Evolutionary conservation across 1,284 basidiomycete species (phyloP), one percentile per base, ranked within the genome.

Genomic region (Ustilago tritici): DNA sequence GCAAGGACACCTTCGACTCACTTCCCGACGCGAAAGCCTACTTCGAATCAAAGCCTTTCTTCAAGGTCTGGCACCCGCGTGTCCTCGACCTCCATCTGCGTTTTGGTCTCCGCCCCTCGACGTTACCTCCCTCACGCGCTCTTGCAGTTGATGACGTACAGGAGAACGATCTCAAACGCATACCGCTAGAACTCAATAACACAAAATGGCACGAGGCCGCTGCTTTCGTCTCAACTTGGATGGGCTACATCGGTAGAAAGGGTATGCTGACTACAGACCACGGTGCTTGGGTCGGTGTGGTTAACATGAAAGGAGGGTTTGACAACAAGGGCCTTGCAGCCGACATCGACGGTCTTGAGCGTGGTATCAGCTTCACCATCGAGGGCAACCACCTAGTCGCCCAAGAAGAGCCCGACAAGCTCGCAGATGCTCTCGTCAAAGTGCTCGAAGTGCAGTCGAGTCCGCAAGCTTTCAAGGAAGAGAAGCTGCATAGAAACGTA

Each of bases 61-160:
- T 94, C 85, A 78, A 85, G 6, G 87, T 88, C 0, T 95, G 94
- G 93, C 89, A 95, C 81, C 89, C 90, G 0, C 89, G 88, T 0
- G 91, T 91, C 4, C 89, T 96, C 38, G 87, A 89, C 15, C 75
- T 89, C 4, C 95, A 94, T 84, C 87, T 94, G 40, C 88, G 91
- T 19, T 89, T 91, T 76, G 92, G 89, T 4, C 87, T 94, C 14
- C 70, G 76, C 23, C 77, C 82, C 1, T 60, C 78, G 0, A 10
- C 36, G 5, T 15, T 74, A 1, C 66, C 70, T 2, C 14, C 41
- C n/a, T 36, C 65, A 11, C 57, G 54, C 2, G 76, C 69, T 0
- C 53, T 75, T 15, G 61, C 57, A 2, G 52, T 65, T 6, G 71
- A 70, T 46, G 76, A 75, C 43, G 15, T 75, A 41, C 57, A 61